Conservation (phyloP, 2,329 filamentous ascomycete species). For the Penicillium sp. region DNA sequence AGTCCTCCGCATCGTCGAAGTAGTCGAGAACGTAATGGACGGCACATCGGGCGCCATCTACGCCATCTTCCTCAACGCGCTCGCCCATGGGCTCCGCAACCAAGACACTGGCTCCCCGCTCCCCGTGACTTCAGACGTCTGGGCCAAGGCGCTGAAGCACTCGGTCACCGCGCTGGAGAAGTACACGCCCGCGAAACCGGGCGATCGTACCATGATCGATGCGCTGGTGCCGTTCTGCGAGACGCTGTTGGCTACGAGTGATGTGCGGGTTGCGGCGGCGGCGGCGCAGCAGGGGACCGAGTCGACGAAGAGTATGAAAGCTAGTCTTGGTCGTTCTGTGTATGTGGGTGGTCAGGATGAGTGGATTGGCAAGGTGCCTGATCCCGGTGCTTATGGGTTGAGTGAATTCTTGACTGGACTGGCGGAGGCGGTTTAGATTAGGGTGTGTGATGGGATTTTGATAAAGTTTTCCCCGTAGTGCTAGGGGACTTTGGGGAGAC, state of each 20-base stretch:
- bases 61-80: constrained; percentile 87
- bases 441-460: neutral
- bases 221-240: constrained; percentile 86
- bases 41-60: constrained; percentile 76
- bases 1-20: constrained; percentile 60
- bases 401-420: constrained; percentile 80
- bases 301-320: constrained; percentile 87
- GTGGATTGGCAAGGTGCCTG: constrained; percentile 71
- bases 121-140: constrained; percentile 53
- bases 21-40: constrained; percentile 71
- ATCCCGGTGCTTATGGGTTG: constrained; percentile 77
- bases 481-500: neutral
- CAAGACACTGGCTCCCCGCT: constrained; percentile 51
- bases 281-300: constrained; percentile 76
- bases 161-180: constrained; percentile 70
- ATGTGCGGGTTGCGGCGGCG: constrained; percentile 71
- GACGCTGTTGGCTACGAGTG: constrained; percentile 63
- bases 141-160: constrained; percentile 69
- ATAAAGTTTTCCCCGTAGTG: neutral
- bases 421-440: constrained; percentile 52
- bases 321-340: constrained; percentile 79
- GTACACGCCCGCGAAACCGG: constrained; percentile 87
- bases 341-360: constrained; percentile 70
- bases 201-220: constrained; percentile 89
- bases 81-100: constrained; percentile 67